Evolutionary conservation across 2,329 filamentous ascomycete species (phyloP).

Genomic region (Blastomyces silverae): DNA sequence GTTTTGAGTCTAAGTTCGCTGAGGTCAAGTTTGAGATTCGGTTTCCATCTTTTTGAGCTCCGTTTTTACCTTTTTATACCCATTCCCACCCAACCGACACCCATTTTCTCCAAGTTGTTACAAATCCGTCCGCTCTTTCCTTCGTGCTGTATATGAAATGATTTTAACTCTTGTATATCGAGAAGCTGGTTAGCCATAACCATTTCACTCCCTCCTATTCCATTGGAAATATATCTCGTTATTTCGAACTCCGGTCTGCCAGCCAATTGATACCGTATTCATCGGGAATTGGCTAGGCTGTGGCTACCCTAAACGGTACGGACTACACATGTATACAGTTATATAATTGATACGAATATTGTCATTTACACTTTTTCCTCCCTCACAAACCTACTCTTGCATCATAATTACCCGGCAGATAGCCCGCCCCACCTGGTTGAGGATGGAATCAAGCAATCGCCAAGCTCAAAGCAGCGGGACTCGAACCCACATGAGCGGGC

Average conservation of each 20-base stretch:
- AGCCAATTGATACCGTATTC: neutral
- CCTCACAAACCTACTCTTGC: neutral
- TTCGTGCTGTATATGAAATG: neutral
- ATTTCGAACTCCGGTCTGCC: neutral
- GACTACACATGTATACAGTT: neutral
- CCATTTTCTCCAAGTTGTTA: neutral
- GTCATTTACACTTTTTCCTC: neutral
- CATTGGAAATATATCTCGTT: neutral
- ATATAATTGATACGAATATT: neutral
- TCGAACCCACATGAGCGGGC: neutral
- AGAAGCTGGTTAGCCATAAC: neutral
- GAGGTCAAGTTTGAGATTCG: neutral
- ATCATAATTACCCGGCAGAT: neutral
- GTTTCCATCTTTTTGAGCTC: neutral
- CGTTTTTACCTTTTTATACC: neutral
- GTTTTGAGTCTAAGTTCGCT: neutral
- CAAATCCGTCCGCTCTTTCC: neutral
- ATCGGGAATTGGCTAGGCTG: neutral
- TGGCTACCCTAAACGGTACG: neutral
- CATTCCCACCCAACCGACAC: neutral
- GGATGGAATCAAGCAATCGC: conserved; percentile 4
- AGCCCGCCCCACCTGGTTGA: neutral
- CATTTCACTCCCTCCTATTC: neutral
- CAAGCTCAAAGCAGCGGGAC: neutral
- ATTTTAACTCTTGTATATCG: neutral